A percentile compares a stretch with the other conserved stretches of the same genome.
phyloP scores from a whole-genome alignment of 179 eudicot genomes.

The Camellia oleifera region DNA sequence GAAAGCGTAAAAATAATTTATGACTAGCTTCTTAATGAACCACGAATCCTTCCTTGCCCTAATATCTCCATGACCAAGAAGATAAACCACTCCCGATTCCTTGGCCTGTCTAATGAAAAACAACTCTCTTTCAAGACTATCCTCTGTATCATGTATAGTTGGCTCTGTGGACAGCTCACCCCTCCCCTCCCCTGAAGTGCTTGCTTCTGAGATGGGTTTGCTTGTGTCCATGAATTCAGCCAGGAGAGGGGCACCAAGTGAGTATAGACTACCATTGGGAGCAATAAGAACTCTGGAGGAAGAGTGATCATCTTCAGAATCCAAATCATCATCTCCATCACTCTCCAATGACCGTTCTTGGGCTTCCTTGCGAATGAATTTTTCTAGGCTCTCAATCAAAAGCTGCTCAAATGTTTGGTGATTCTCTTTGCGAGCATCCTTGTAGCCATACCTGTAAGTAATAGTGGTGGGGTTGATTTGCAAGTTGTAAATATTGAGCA shows the following conservation, averaged over 20 bases:
- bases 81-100: slow-evolving; percentile 93
- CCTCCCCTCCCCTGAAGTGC: slow-evolving; percentile 51
- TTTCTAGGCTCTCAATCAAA: slow-evolving; percentile 91
- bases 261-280: slow-evolving; percentile 86
- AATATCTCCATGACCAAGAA: slow-evolving; percentile 95
- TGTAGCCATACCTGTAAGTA: slow-evolving; percentile 83
- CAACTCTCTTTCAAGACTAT: slow-evolving; percentile 85
- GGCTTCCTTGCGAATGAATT: slow-evolving; percentile 91
- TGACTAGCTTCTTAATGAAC: slow-evolving; percentile 86
- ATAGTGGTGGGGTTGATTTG: neutral
- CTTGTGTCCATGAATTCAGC: slow-evolving; percentile 41
- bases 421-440: slow-evolving; percentile 90
- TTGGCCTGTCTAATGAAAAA: slow-evolving; percentile 81
- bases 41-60: slow-evolving; percentile 93
- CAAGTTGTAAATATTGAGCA: neutral
- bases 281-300: slow-evolving; percentile 56
- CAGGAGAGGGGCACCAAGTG: slow-evolving; percentile 75
- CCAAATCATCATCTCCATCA: slow-evolving; percentile 67
- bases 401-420: slow-evolving; percentile 81
- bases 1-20: slow-evolving; percentile 92
- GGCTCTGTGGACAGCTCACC: slow-evolving; percentile 32
- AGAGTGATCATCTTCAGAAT: slow-evolving; percentile 56
- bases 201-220: slow-evolving; percentile 41
- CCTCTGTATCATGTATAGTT: slow-evolving; percentile 49
- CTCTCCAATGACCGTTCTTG: slow-evolving; percentile 92